A percentile compares a stretch with the other conserved stretches of the same genome.
Evolutionary conservation across 192 early-diverging fungal species (phyloP).

Genomic region (Coemansia sp.): DNA sequence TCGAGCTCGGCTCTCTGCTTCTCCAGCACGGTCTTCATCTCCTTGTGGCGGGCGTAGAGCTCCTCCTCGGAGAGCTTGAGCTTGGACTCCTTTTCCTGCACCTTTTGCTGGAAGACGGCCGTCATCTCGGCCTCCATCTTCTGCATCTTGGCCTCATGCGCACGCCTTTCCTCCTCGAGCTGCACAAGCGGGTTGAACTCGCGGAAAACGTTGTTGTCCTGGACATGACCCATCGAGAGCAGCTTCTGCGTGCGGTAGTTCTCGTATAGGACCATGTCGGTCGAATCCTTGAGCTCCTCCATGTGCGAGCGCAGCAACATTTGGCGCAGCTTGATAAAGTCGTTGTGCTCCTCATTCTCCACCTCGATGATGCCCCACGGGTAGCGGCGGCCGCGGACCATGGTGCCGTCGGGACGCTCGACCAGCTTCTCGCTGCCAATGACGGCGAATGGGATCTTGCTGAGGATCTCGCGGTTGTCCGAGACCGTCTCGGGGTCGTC

Average conservation of each 20-base stretch:
- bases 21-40: slow-evolving; percentile 98
- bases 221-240: slow-evolving; percentile 76
- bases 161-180: slow-evolving; percentile 86
- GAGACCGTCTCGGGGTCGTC: slow-evolving; percentile 80
- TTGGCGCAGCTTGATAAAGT: slow-evolving; percentile 93
- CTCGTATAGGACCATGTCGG: slow-evolving; percentile 89
- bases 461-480: slow-evolving; percentile 81
- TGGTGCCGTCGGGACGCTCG: slow-evolving; percentile 74
- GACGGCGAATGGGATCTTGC: slow-evolving; percentile 94
- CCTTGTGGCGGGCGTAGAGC: slow-evolving; percentile 93
- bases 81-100: slow-evolving; percentile 97
- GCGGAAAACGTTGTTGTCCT: slow-evolving; percentile 76
- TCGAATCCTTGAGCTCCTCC: slow-evolving; percentile 96
- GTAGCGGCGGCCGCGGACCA: slow-evolving; percentile 85
- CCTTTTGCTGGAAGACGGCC: slow-evolving; percentile 97
- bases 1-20: slow-evolving; percentile 90
- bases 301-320: slow-evolving; percentile 91
- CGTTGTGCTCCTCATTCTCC: slow-evolving; percentile 94
- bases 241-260: slow-evolving; percentile 94
- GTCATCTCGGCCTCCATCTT: slow-evolving; percentile 99
- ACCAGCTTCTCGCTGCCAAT: slow-evolving; percentile 88
- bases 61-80: slow-evolving; percentile 97
- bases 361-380: slow-evolving; percentile 97
- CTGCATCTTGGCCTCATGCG: slow-evolving; percentile 92
- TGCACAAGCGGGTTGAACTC: slow-evolving; percentile 75